Conservation (phyloP, 2,329 filamentous ascomycete species). For the Cryphonectria naterciae region DNA sequence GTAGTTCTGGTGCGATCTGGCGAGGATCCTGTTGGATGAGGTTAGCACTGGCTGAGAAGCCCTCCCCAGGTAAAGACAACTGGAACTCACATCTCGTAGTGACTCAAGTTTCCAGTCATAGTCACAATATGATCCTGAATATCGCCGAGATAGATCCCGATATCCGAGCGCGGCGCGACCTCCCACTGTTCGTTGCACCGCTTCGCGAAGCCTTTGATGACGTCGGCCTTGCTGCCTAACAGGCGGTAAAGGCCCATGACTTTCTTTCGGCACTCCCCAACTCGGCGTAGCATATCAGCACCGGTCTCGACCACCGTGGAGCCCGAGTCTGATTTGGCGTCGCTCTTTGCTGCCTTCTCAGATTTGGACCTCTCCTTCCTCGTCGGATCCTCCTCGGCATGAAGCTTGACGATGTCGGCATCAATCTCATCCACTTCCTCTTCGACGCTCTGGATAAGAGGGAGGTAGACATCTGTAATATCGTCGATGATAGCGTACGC, state of each 20-base stretch:
- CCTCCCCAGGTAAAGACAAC: neutral
- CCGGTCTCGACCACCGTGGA: slow-evolving; percentile 51
- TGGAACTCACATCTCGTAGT: slow-evolving; percentile 84
- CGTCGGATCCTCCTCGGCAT: slow-evolving; percentile 59
- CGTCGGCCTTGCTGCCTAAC: slow-evolving; percentile 95
- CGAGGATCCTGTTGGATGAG: slow-evolving; percentile 68
- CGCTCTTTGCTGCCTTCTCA: slow-evolving; percentile 40
- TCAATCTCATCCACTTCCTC: slow-evolving; percentile 98
- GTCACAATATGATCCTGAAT: slow-evolving; percentile 99
- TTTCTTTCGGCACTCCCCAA: slow-evolving; percentile 93
- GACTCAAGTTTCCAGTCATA: slow-evolving; percentile 94
- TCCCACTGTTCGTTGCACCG: slow-evolving; percentile 98
- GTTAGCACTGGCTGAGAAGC: slow-evolving; percentile 7
- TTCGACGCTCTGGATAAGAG: slow-evolving; percentile 89
- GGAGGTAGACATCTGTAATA: slow-evolving; percentile 94
- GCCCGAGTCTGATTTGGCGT: slow-evolving; percentile 46
- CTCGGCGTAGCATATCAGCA: slow-evolving; percentile 85
- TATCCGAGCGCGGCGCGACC: slow-evolving; percentile 90
- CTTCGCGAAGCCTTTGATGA: slow-evolving; percentile 99
- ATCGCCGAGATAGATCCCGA: slow-evolving; percentile 95
- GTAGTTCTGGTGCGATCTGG: slow-evolving; percentile 92
- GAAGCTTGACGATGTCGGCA: slow-evolving; percentile 82
- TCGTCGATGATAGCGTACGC: slow-evolving; percentile 98
- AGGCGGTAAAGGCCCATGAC: slow-evolving; percentile 95
- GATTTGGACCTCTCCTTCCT: slow-evolving; percentile 41